These are phyloP conservation scores for Strobilomyces dryophilus DNA, from an alignment of 768 basidiomycete species.

Conservation along the genomic window DNA sequence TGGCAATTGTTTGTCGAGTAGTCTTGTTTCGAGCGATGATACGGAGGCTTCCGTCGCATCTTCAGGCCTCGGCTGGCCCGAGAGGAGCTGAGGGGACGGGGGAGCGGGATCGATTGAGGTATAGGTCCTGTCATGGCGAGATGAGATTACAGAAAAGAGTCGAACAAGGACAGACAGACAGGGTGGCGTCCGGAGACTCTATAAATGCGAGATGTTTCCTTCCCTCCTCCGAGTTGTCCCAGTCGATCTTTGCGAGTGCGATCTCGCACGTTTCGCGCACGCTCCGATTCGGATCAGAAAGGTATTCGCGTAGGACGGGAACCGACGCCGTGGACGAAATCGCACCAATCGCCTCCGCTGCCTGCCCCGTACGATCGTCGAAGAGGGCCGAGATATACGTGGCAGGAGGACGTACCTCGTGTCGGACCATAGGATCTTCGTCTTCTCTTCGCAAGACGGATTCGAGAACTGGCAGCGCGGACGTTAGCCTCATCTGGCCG, in stretches of 20 bases:
- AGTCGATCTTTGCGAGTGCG: constrained; percentile 91
- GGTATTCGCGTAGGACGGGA: constrained; percentile 65
- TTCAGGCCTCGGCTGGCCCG: constrained; percentile 49
- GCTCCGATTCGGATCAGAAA: constrained; percentile 64
- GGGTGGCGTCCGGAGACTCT: constrained; percentile 30
- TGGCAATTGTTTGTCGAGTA: constrained; percentile 63
- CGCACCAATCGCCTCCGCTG: constrained; percentile 98
- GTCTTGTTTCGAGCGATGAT: constrained; percentile 48
- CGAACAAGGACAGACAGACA: constrained; percentile 28
- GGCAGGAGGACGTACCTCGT: constrained; percentile 62
- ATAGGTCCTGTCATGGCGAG: constrained; percentile 46
- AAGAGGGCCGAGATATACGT: background rate
- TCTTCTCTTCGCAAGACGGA: constrained; percentile 61
- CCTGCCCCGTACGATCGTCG: constrained; percentile 43
- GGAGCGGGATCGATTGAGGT: constrained; percentile 91
- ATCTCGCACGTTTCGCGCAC: constrained; percentile 98
- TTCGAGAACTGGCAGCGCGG: constrained; percentile 78
- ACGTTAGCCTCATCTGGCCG: constrained; percentile 76
- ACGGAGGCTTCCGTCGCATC: constrained; percentile 48
- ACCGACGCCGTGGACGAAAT: constrained; percentile 69
- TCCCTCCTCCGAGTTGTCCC: constrained; percentile 80
- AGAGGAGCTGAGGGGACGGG: constrained; percentile 59
- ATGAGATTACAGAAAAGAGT: background rate
- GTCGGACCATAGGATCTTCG: constrained; percentile 95
- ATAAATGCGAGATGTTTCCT: constrained; percentile 37